phyloP scores from a whole-genome alignment of 2,329 filamentous ascomycete genomes.

The Emericellopsis atlantica region DNA sequence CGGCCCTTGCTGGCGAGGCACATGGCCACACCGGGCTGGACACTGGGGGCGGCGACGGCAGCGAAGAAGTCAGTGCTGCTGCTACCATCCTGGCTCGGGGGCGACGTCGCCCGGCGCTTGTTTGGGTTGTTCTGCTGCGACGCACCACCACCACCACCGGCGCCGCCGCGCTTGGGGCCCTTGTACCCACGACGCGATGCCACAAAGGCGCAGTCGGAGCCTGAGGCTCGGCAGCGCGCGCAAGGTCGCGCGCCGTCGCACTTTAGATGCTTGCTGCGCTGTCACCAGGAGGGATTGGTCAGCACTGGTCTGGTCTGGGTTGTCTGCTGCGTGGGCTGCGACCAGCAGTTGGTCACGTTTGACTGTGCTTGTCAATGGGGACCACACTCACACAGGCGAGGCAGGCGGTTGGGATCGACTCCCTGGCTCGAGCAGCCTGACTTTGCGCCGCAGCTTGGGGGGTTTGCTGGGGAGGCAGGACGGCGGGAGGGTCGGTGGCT shows the following conservation, averaged over 20 bases:
- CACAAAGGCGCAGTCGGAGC: slow-evolving; percentile 56
- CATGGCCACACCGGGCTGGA: not conserved
- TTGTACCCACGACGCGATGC: slow-evolving; percentile 67
- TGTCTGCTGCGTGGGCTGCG: not conserved
- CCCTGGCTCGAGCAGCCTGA: not conserved
- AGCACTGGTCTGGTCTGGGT: not conserved
- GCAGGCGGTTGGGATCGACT: slow-evolving; percentile 35
- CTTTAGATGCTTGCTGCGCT: slow-evolving; percentile 59
- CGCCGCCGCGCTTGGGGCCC: slow-evolving; percentile 30
- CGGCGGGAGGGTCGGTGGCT: too few relatives aligned
- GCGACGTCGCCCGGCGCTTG: slow-evolving; percentile 36
- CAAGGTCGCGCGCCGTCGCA: slow-evolving; percentile 63
- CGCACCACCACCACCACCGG: not conserved
- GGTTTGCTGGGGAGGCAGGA: too few relatives aligned
- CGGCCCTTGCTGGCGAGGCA: not conserved
- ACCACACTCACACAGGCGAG: slow-evolving; percentile 36
- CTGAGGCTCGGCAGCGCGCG: slow-evolving; percentile 47
- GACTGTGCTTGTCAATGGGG: not conserved
- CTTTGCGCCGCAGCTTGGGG: too few relatives aligned
- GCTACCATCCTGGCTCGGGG: slow-evolving; percentile 7
- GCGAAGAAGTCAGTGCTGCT: not conserved
- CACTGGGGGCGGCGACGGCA: not conserved
- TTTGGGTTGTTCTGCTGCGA: slow-evolving; percentile 23
- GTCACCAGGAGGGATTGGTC: not conserved
- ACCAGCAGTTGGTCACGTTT: not conserved